These are phyloP conservation scores for Volutella citrinella DNA, from an alignment of 2,329 filamentous ascomycete species.

Conservation along the genomic window DNA sequence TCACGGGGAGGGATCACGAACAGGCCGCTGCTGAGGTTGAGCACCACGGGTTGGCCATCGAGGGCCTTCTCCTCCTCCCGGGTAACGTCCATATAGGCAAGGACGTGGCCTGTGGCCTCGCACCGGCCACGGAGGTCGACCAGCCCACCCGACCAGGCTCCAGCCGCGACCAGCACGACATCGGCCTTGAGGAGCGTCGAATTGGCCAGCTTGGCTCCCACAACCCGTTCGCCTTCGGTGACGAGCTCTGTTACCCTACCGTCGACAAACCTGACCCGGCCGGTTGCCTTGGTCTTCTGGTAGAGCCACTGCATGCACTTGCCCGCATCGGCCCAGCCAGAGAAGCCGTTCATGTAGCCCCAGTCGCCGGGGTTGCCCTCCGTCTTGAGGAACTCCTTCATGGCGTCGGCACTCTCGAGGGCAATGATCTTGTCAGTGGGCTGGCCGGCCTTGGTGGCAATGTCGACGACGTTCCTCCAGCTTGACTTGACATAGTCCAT, in stretches of 20 bases:
- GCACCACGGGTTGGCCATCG: slow-evolving; percentile 64
- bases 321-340: slow-evolving; percentile 80
- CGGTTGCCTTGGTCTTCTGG: slow-evolving; percentile 49
- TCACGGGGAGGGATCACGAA: slow-evolving; percentile 71
- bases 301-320: slow-evolving; percentile 65
- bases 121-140: slow-evolving; percentile 75
- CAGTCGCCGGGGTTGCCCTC: slow-evolving; percentile 55
- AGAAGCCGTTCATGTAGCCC: slow-evolving; percentile 72
- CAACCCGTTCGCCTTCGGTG: slow-evolving; percentile 38
- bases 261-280: slow-evolving; percentile 54
- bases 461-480: slow-evolving; percentile 56
- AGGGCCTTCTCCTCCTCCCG: slow-evolving; percentile 66
- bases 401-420: slow-evolving; percentile 42
- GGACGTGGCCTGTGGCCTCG: slow-evolving; percentile 75
- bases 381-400: slow-evolving; percentile 44
- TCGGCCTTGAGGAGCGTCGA: slow-evolving; percentile 52
- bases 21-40: slow-evolving; percentile 69
- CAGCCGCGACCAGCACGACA: slow-evolving; percentile 76
- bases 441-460: slow-evolving; percentile 39
- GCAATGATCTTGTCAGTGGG: slow-evolving; percentile 39
- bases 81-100: slow-evolving; percentile 76
- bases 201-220: slow-evolving; percentile 48
- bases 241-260: slow-evolving; percentile 45
- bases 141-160: slow-evolving; percentile 80
- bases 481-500: slow-evolving; percentile 59